Evolutionary conservation across 2,329 filamentous ascomycete genomes (phyloP), one percentile per base, ranked within the genome.

Genomic region (Cordyceps farinosa): DNA sequence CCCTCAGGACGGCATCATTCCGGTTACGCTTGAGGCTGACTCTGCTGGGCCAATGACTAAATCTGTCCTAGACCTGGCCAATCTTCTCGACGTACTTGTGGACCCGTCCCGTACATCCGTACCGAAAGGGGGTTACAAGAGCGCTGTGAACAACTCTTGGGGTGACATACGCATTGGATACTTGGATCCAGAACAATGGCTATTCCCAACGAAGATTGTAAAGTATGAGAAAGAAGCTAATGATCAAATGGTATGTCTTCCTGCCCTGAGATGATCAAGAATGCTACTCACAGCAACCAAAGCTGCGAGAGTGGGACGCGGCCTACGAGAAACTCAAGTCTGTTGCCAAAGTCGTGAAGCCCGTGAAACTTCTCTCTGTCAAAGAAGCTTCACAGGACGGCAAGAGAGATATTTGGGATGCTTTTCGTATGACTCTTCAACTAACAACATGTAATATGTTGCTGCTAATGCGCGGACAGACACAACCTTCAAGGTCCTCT

Each of bases 141-240:
- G 56, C 5, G 10, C 51, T 8, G 58, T 65, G 3, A 65, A 50
- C 22, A 56, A 42, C 1, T 67, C 61, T 40, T 67, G 62, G 65
- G 56, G 59, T 1, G 65, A 62, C 27, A 51, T 67, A 17, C 29
- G 15, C 6, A 51, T 67, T 17, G 66, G 61, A 8, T 62, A 55
- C 8, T 36, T 67, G 9, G 66, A 67, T 13, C 65, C 65, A 9
- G 56, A 60, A 44, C 22, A 45, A 30, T 67, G 66, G 66, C 44
- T 47, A 29, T 47, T 29, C 44, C 22, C 44, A 27, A 47, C n/a
- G 8, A 47, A 17, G 15, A 56, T 45, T 38, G 38, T 62, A 1
- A 62, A 62, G 60, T 45, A 55, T 15, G 17, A 55, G 60, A 62
- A 55, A 34, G 60, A 62, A 27, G 51, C 60, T 36, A 56, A 51